Conservation (phyloP, 768 basidiomycete species). For the Butyriboletus loyo region DNA sequence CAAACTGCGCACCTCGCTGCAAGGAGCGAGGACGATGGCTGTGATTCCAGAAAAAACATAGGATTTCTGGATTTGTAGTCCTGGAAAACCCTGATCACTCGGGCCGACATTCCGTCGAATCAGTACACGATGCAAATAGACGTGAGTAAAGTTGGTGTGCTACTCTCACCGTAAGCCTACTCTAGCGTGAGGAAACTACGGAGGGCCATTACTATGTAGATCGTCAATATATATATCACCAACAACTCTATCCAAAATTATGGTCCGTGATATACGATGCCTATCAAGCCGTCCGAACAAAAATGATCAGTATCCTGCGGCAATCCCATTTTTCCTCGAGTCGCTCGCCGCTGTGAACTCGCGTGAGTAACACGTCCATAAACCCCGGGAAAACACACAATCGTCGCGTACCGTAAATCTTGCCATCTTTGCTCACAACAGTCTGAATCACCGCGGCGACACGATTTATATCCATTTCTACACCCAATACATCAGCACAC, state of each 20-base stretch:
- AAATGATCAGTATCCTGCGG: slow-evolving; percentile 69
- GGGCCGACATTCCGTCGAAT: not conserved
- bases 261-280: too few species aligned
- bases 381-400: not conserved
- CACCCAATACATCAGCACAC: not conserved
- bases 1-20: not conserved
- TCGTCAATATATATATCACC: not conserved
- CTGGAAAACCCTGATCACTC: not conserved
- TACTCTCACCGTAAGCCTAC: not conserved
- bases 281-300: too few species aligned
- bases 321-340: slow-evolving; percentile 89
- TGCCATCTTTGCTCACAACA: slow-evolving; percentile 48
- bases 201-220: not conserved
- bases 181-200: not conserved
- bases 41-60: too few species aligned
- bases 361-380: not conserved
- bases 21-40: too few species aligned
- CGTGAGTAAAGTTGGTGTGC: not conserved
- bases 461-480: slow-evolving; percentile 67
- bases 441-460: slow-evolving; percentile 75
- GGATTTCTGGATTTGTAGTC: too few species aligned
- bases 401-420: slow-evolving; percentile 57
- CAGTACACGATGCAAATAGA: not conserved
- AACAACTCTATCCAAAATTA: not conserved
- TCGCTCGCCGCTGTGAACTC: slow-evolving; percentile 71